phyloP scores from a whole-genome alignment of 495 filamentous ascomycete genomes.

The Echria macrotheca region DNA sequence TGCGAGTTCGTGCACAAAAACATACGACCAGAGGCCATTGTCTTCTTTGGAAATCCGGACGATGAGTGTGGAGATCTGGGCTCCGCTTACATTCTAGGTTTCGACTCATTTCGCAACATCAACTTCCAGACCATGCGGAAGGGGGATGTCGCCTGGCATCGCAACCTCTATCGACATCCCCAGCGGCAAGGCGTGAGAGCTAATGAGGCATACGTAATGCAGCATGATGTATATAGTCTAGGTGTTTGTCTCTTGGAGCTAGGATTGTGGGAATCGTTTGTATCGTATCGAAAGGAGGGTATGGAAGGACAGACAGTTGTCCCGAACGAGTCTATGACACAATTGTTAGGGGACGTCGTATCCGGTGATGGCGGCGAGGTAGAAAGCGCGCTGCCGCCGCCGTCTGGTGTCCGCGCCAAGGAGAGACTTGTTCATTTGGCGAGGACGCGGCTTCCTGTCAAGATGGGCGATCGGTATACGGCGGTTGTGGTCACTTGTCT shows the following conservation, averaged over 20 bases:
- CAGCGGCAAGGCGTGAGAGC: slow-evolving; percentile 38
- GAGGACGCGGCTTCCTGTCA: slow-evolving; percentile 27
- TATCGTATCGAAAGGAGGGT: slow-evolving; percentile 14
- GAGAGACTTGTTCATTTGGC: slow-evolving; percentile 32
- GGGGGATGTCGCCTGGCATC: slow-evolving; percentile 40
- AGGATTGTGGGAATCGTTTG: slow-evolving; percentile 50
- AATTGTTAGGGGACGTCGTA: not conserved
- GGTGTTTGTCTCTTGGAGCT: slow-evolving; percentile 58
- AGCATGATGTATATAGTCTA: slow-evolving; percentile 60
- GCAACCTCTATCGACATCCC: slow-evolving; percentile 53
- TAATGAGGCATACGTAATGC: slow-evolving; percentile 43
- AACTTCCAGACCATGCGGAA: not conserved
- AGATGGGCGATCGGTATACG: slow-evolving; percentile 46
- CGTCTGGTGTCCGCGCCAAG: slow-evolving; percentile 4
- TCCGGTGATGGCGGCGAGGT: not conserved
- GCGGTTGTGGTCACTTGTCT: slow-evolving; percentile 46
- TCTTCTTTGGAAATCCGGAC: not conserved
- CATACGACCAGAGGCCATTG: not conserved
- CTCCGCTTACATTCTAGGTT: not conserved
- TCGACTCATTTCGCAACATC: not conserved
- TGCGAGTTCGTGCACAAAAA: not conserved
- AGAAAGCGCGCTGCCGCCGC: too few relatives aligned
- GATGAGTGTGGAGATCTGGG: not conserved
- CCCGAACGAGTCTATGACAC: not conserved
- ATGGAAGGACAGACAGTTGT: too few relatives aligned